Conservation (phyloP, 2,329 filamentous ascomycete species). For the Myotisia sp. region DNA sequence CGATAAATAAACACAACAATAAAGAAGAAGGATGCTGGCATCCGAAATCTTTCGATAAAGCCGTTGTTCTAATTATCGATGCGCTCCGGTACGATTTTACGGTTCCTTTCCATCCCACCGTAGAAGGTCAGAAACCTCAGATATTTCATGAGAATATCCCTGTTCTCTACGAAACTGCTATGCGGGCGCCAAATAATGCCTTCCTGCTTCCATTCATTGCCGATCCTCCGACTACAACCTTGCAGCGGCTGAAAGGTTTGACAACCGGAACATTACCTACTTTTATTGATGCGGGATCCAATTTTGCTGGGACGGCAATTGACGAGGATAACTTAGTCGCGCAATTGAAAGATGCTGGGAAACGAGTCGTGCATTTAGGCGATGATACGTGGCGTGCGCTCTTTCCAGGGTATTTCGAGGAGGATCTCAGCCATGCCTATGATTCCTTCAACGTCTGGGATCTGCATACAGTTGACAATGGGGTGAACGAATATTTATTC, state of each 20-base stretch:
- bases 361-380: slow-evolving; percentile 82
- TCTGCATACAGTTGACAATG: slow-evolving; percentile 89
- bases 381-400: slow-evolving; percentile 94
- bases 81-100: slow-evolving; percentile 95
- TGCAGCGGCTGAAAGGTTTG: slow-evolving; percentile 83
- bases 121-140: slow-evolving; percentile 34
- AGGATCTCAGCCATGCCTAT: slow-evolving; percentile 72
- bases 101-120: slow-evolving; percentile 51
- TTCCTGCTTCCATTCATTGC: slow-evolving; percentile 92
- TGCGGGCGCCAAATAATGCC: slow-evolving; percentile 61
- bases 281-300: slow-evolving; percentile 85
- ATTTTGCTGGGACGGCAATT: slow-evolving; percentile 88
- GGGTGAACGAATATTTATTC: slow-evolving; percentile 71
- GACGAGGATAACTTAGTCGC: slow-evolving; percentile 73
- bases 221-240: slow-evolving; percentile 83
- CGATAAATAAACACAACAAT: slow-evolving; percentile 15
- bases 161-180: slow-evolving; percentile 69
- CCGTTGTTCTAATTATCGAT: slow-evolving; percentile 80
- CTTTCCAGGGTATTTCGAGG: slow-evolving; percentile 86
- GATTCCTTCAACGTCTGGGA: slow-evolving; percentile 99
- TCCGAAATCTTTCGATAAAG: slow-evolving; percentile 81
- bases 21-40: slow-evolving; percentile 76
- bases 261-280: slow-evolving; percentile 92
- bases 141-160: slow-evolving; percentile 81
- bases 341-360: slow-evolving; percentile 49